phyloP scores from a whole-genome alignment of 78 protist species.

The Pigoraptor vietnamica region DNA sequence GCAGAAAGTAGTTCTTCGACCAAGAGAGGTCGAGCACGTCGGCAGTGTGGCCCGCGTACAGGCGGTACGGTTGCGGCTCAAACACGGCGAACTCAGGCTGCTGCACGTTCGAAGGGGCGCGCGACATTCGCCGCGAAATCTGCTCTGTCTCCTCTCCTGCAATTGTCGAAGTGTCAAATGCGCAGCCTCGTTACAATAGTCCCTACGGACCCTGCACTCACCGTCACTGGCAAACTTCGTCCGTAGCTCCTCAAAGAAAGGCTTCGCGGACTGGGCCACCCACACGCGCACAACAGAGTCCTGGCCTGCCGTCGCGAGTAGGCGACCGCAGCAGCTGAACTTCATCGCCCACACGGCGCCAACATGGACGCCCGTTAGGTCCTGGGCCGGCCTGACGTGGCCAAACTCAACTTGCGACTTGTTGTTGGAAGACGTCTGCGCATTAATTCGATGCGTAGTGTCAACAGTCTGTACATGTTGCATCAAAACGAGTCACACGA shows the following conservation, averaged over 20 bases:
- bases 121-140: neutral
- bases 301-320: conserved; percentile 49
- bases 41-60: conserved; percentile 36
- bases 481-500: too few species aligned
- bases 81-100: neutral
- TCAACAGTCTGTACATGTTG: too few species aligned
- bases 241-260: neutral
- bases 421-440: too few species aligned
- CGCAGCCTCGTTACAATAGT: too few species aligned
- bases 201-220: too few species aligned
- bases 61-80: neutral
- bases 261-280: neutral
- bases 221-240: neutral
- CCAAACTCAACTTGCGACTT: neutral
- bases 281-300: conserved; percentile 40
- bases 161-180: neutral
- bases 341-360: conserved; percentile 47
- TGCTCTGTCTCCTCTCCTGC: neutral
- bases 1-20: conserved; percentile 26
- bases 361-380: neutral
- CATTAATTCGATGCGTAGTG: too few species aligned
- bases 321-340: conserved; percentile 18
- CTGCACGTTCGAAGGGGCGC: neutral
- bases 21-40: conserved; percentile 51
- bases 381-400: neutral